Evolutionary conservation across 2,329 filamentous ascomycete species (phyloP), one percentile per base, ranked within the genome.

Genomic region (Nemania sp.): DNA sequence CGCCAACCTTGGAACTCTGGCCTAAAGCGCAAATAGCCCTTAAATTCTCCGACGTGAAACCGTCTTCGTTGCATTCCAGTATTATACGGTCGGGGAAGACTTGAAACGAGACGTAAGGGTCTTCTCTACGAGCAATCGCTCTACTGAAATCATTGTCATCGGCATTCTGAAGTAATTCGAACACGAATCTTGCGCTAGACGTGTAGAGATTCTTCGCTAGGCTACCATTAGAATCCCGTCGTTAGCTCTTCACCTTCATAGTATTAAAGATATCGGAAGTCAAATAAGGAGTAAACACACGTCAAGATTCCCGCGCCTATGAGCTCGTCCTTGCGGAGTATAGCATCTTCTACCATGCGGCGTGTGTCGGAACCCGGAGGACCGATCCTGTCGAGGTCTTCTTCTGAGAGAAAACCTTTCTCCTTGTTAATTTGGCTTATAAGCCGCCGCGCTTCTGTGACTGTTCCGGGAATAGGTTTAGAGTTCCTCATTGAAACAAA

Each of bases 131-230:
- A 0, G 59, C 68, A 4, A 49, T 24, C 0, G 78, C 76, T 18
- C 51, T 72, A 13, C 4, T 63, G 69, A 82, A 87, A 11, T 65
- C 62, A 64, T 86, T 86, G 72, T 87, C 85, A 52, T 88, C 86
- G 4, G 84, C 84, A 71, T 88, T 88, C 67, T 87, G 85, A 0
- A 88, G 79, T 0, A 88, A 72, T 72, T 88, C 85, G 38, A 86
- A 83, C 0, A 88, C 74, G 69, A 87, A 88, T 35, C 83, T 79
- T 0, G 82, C 79, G 5, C 80, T 77, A 55, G 77, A 83, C 0
- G 78, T 75, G 67, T 85, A 84, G 0, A 85, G 72, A 35, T 84
- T 80, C 43, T 77, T 78, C 1, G 81, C 80, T n/a, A 84, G 68
- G 13, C 83, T 84, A 51, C 3, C 35, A 13, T 43, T 8, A 3